Percentiles rank a stretch among this genome's conserved stretches.
phyloP scores from a whole-genome alignment of 305 asterid species.

The Plantago coronopus region DNA sequence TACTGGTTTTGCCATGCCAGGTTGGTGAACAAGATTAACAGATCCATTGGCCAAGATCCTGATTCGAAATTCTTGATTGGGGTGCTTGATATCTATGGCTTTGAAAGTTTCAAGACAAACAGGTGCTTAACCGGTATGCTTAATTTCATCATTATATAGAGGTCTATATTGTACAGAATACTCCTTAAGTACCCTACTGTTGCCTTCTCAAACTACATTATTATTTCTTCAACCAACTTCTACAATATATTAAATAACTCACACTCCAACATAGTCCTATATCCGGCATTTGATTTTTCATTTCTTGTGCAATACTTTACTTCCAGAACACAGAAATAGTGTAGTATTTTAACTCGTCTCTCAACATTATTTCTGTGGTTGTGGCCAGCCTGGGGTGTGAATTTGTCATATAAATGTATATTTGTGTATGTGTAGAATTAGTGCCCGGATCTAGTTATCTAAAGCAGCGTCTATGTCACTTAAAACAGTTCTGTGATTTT shows the following conservation, averaged over 20 bases:
- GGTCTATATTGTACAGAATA: constrained; percentile 39
- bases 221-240: constrained; percentile 10
- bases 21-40: constrained; percentile 86
- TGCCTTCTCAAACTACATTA: constrained; percentile 17
- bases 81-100: constrained; percentile 95
- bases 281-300: background rate
- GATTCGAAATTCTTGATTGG: constrained; percentile 74
- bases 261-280: constrained; percentile 10
- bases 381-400: background rate
- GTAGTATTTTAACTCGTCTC: constrained; percentile 2
- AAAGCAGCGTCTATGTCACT: constrained; percentile 4
- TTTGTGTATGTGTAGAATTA: background rate
- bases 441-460: background rate
- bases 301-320: constrained; percentile 11
- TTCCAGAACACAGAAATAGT: constrained; percentile 5
- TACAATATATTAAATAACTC: constrained; percentile 7
- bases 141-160: constrained; percentile 49
- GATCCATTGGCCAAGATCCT: constrained; percentile 90
- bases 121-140: constrained; percentile 99
- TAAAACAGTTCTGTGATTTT: constrained; percentile 1
- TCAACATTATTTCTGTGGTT: background rate
- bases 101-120: constrained; percentile 99
- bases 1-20: constrained; percentile 38
- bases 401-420: too few relatives aligned
- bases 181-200: constrained; percentile 30